phyloP scores from a whole-genome alignment of 140 eudicot genomes.

The Ambrosia hybrid region DNA sequence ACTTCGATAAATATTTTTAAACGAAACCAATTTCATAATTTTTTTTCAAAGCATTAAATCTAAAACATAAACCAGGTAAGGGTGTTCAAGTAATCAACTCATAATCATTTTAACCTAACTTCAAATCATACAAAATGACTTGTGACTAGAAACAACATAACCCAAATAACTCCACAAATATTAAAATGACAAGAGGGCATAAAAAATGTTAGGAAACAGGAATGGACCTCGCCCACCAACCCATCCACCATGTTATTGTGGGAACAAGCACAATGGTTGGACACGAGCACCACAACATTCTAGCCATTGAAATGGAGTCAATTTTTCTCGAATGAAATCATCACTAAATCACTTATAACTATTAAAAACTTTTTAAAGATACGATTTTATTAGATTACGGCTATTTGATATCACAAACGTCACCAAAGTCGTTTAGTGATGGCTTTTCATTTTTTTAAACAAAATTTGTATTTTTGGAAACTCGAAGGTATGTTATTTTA shows the following conservation, averaged over 20 bases:
- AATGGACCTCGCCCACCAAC: slow-evolving; percentile 26
- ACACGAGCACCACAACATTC: slow-evolving; percentile 19
- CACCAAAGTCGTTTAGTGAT: background rate
- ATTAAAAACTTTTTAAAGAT: background rate
- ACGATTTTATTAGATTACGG: background rate
- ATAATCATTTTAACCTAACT: background rate
- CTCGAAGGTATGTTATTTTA: background rate
- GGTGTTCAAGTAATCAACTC: slow-evolving; percentile 1
- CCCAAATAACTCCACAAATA: slow-evolving; percentile 7
- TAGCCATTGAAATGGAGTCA: slow-evolving; percentile 23
- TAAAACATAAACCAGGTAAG: background rate
- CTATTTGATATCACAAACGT: background rate
- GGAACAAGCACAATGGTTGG: slow-evolving; percentile 33
- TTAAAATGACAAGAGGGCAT: slow-evolving; percentile 25
- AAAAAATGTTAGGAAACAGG: background rate
- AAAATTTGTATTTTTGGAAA: background rate
- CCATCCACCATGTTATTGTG: slow-evolving; percentile 28
- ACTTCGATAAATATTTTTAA: too few species aligned
- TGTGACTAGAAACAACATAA: background rate
- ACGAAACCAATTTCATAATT: too few species aligned
- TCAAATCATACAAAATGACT: background rate
- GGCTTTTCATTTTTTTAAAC: background rate
- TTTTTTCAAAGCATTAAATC: background rate
- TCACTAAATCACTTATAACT: background rate
- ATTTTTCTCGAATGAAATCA: background rate